These are phyloP conservation scores for Moesziomyces globuligerus DNA, from an alignment of 1,284 basidiomycete species.

Conservation along the genomic window DNA sequence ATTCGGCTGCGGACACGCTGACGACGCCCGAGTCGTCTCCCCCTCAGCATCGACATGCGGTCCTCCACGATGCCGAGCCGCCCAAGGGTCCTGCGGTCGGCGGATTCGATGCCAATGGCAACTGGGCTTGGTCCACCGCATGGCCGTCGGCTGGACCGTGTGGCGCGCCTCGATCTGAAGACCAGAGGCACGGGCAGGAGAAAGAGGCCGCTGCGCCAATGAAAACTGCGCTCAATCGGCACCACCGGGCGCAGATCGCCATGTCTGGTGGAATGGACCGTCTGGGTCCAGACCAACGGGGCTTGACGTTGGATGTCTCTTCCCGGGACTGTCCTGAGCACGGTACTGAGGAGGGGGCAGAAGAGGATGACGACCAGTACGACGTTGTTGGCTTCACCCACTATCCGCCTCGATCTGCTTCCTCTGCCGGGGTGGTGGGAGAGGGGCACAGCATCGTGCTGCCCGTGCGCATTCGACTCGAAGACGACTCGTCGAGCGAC, in stretches of 20 bases:
- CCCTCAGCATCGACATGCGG: slow-evolving; percentile 8
- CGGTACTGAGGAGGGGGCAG: not conserved
- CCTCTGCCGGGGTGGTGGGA: not conserved
- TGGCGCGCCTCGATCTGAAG: not conserved
- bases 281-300: not conserved
- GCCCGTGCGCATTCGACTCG: slow-evolving; percentile 22
- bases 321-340: not conserved
- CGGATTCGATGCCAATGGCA: slow-evolving; percentile 14
- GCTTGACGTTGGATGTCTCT: not conserved
- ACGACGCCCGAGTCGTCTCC: slow-evolving; percentile 26
- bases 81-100: slow-evolving; percentile 3
- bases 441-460: slow-evolving; percentile 20
- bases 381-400: slow-evolving; percentile 30
- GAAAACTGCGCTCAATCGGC: slow-evolving; percentile 13
- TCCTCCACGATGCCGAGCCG: slow-evolving; percentile 7
- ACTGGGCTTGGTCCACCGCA: slow-evolving; percentile 18
- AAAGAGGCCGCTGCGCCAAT: not conserved
- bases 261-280: slow-evolving; percentile 14
- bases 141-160: not conserved
- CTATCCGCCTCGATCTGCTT: slow-evolving; percentile 4
- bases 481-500: slow-evolving; percentile 36
- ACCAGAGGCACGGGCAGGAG: no score
- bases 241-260: slow-evolving; percentile 18
- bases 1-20: slow-evolving; percentile 7
- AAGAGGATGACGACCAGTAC: slow-evolving; percentile 3